These are phyloP conservation scores for Vicia sativa DNA, from an alignment of 306 rosid genomes.

Conservation along the genomic window DNA sequence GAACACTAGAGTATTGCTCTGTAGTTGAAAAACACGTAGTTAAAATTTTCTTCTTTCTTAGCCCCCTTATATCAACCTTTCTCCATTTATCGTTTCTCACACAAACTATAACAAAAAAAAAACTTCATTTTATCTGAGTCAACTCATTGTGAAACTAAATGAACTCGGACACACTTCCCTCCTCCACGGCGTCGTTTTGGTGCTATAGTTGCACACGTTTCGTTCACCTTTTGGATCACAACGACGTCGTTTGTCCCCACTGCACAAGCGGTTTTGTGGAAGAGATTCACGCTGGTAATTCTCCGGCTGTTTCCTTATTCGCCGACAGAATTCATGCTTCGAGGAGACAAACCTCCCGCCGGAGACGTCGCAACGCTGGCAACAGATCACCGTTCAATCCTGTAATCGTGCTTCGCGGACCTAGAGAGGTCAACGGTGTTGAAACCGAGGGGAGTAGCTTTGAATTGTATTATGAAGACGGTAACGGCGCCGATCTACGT, in stretches of 20 bases:
- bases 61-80: background rate
- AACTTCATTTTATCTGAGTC: constrained; percentile 8
- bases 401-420: constrained; percentile 74
- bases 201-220: constrained; percentile 79
- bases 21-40: constrained; percentile 19
- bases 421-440: constrained; percentile 36
- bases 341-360: constrained; percentile 50
- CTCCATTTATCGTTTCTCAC: background rate
- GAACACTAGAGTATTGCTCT: background rate
- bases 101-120: background rate
- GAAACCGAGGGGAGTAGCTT: constrained; percentile 51
- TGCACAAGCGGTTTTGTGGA: constrained; percentile 78
- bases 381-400: constrained; percentile 75
- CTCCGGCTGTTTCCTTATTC: constrained; percentile 47
- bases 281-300: constrained; percentile 56
- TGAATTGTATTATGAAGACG: constrained; percentile 78
- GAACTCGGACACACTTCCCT: constrained; percentile 43
- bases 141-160: constrained; percentile 1
- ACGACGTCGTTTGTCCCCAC: constrained; percentile 67
- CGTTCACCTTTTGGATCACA: constrained; percentile 45
- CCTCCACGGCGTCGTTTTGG: constrained; percentile 77
- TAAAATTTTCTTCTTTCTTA: background rate
- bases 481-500: constrained; percentile 74
- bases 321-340: constrained; percentile 38
- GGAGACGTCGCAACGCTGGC: constrained; percentile 59